These are phyloP conservation scores for Pistacia atlantica DNA, from an alignment of 345 rosid genomes.

Conservation along the genomic window DNA sequence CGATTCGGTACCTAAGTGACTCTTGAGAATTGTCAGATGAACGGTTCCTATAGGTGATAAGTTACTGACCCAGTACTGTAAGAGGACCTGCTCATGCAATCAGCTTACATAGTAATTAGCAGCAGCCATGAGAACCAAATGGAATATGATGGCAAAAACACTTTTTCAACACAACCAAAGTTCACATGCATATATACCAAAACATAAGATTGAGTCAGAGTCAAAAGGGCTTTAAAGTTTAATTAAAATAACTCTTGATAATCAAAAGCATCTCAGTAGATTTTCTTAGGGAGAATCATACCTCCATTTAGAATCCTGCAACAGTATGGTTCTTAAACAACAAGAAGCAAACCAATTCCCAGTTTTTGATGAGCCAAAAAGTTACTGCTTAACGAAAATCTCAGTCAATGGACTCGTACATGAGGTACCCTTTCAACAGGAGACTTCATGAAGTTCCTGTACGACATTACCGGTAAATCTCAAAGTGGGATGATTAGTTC, in stretches of 20 bases:
- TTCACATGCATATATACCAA: background rate
- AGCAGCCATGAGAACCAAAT: background rate
- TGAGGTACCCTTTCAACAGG: no score
- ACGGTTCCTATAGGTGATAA: no score
- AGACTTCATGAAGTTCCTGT: background rate
- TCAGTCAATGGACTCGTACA: background rate
- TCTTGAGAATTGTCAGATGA: no score
- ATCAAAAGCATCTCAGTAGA: background rate
- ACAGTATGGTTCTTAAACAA: background rate
- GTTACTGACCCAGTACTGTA: no score
- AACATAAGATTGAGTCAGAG: background rate
- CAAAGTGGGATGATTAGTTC: background rate
- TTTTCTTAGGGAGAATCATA: background rate
- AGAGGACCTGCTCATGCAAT: background rate
- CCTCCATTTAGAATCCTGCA: background rate
- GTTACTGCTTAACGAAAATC: background rate
- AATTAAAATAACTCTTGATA: background rate
- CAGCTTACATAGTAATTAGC: background rate
- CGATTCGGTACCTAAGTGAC: no score
- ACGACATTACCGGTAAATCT: background rate
- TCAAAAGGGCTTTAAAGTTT: no score
- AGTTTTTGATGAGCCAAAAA: background rate
- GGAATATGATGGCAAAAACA: background rate
- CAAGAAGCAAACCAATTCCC: background rate
- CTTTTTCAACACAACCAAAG: background rate